Evolutionary conservation across 208 protist genomes (phyloP), one percentile per base, ranked within the genome.

Genomic region (Angomonas deanei): DNA sequence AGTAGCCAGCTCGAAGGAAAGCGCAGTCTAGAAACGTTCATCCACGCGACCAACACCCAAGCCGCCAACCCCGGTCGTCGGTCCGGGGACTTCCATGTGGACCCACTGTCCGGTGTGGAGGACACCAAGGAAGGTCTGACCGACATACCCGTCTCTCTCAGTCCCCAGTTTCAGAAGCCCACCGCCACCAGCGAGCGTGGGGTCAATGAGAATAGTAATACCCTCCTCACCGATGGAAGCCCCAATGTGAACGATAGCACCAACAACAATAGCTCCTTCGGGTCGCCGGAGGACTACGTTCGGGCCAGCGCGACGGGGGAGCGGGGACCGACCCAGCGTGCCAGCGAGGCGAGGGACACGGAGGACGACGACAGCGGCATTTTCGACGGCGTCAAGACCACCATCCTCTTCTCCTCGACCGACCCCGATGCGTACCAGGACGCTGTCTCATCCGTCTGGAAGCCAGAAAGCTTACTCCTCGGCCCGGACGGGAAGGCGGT

Each of bases 361-460:
- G 82, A 84, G 2, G 74, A 82, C 33, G 82, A 82, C 33, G 79
- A 86, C 65, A 74, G 76, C 30, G 82, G 75, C 34, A 62, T 80
- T 23, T 94, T 80, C 55, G 83, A 92, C 64, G 83, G 84, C 52
- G 87, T 94, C 31, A 76, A 73, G 39, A 87, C 87, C 31, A 77
- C 80, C 52, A 72, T 91, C 31, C 71, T 91, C 47, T 94, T 94
- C 70, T 76, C 82, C 33, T 72, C 78, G 0, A 82, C 82, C 21
- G 87, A 94, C 71, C 72, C 74, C 27, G 63, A 38, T 3, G 66
- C 76, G 21, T 94, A 89, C 66, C 53, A 76, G 31, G 78, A 86
- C 53, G 70, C 92, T 31, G 70, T 72, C 33, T 50, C 73, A 27
- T 89, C 80, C 24, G 76, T 73, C 27, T 94, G 88, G 88, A 79